phyloP scores from a whole-genome alignment of 2,329 filamentous ascomycete genomes.

The Trichoderma citrinoviride region DNA sequence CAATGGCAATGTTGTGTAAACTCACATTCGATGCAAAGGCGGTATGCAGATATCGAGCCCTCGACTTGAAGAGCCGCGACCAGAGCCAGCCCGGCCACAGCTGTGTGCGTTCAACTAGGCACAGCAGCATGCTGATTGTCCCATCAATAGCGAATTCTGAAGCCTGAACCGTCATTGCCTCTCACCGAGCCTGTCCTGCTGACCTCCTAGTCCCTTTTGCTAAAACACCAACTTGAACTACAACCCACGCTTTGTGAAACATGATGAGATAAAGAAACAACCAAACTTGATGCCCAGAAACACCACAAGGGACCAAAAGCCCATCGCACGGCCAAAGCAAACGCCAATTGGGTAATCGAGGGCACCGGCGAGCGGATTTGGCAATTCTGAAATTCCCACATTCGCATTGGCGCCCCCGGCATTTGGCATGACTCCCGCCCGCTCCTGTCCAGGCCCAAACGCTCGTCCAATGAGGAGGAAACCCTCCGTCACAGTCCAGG shows the following conservation, averaged over 20 bases:
- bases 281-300: neutral
- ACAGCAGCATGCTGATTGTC: neutral
- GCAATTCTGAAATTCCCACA: constrained; percentile 13
- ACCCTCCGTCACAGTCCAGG: neutral
- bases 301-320: neutral
- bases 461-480: too few relatives aligned
- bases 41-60: constrained; percentile 7
- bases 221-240: neutral
- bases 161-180: neutral
- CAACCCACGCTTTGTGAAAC: neutral
- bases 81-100: neutral
- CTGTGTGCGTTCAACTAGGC: neutral
- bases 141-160: neutral
- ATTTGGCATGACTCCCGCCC: constrained; percentile 13
- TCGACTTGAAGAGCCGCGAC: neutral
- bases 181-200: constrained; percentile 16
- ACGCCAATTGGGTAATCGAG: constrained; percentile 6
- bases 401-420: constrained; percentile 4
- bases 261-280: too few relatives aligned
- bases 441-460: too few relatives aligned
- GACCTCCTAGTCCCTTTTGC: neutral
- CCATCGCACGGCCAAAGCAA: neutral
- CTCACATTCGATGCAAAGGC: neutral
- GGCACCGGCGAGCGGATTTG: constrained; percentile 16
- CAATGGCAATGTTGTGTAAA: neutral